phyloP scores from a whole-genome alignment of 495 filamentous ascomycete species.

The Hypoxylon trugodes region DNA sequence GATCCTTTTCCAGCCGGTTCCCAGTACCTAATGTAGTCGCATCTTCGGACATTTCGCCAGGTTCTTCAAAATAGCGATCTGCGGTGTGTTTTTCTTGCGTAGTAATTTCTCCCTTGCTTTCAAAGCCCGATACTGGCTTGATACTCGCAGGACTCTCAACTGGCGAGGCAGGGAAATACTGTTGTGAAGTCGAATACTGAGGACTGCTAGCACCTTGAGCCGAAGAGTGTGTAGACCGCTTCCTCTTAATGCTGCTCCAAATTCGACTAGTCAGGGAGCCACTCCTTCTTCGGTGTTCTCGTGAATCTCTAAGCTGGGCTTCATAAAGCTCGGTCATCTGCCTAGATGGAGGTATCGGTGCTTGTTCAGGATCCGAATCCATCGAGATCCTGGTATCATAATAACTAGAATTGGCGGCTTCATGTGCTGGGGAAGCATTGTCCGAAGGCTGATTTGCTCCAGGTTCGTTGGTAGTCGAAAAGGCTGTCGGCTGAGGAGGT shows the following conservation, averaged over 20 bases:
- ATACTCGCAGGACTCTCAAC: constrained; percentile 22
- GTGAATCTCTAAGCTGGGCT: constrained; percentile 40
- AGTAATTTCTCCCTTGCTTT: not conserved
- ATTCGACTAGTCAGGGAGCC: constrained; percentile 39
- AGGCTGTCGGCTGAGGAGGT: constrained; percentile 35
- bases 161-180: constrained; percentile 31
- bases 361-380: constrained; percentile 39
- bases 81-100: constrained; percentile 7
- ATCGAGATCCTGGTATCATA: constrained; percentile 47
- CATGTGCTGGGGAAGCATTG: constrained; percentile 32
- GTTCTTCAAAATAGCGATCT: constrained; percentile 37
- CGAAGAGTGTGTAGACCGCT: constrained; percentile 41
- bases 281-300: constrained; percentile 36
- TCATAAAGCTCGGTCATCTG: constrained; percentile 45
- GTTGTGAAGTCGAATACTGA: constrained; percentile 33
- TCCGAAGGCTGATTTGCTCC: constrained; percentile 21
- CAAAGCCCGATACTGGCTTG: constrained; percentile 32
- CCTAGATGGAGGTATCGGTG: constrained; percentile 32
- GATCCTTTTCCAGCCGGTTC: constrained; percentile 17
- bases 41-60: constrained; percentile 38
- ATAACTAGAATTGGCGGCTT: constrained; percentile 46
- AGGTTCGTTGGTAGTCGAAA: constrained; percentile 21
- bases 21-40: constrained; percentile 5
- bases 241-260: constrained; percentile 42
- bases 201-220: constrained; percentile 23